Evolutionary conservation across 331 rosid species (phyloP), one percentile per base, ranked within the genome.

Genomic region (Dryas integrifolia): DNA sequence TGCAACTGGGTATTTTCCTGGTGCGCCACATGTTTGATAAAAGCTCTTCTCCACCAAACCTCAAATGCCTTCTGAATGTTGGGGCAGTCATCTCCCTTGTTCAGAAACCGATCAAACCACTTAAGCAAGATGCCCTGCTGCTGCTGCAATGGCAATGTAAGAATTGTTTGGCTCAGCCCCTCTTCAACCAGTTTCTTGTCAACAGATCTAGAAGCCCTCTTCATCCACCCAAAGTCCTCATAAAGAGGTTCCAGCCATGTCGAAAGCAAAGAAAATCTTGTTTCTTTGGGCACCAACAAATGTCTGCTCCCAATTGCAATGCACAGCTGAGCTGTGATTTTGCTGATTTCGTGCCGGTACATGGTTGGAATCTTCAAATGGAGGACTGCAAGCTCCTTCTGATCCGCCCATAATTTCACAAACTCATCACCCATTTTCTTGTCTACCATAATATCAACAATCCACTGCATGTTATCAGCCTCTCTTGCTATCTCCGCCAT

Each of bases 1-100:
- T 90, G 92, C 82, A 92, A 67, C 82, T 86, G 92, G 24, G 94
- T 71, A 81, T 74, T 73, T 70, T 86, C 90, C 59, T 79, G 79
- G 48, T 85, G 96, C 0, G 87, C 43, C 16, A 85, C 82, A 69
- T 80, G 81, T 65, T 87, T 90, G 74, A 86, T 74, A 85, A 92
- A 92, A 61, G 96, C 84, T 72, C 98, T 85, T 88, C 96, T 88
- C 98, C 98, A 92, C 98, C 98, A 92, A 81, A 90, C 84, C 81
- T 92, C 98, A 77, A 92, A 92, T 7, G 96, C 98, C 88, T 87
- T 86, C 74, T 84, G 98, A 76, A 92, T 83, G 75, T 92, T 90
- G 50, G 98, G 98, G 74, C 95, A 92, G 63, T 92, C 98, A 64
- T 90, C 91, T 79, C 98, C 96, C 80, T 92, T 92, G 70, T 81